phyloP scores from a whole-genome alignment of 163 green algal species.

The Chlorella variabilis region DNA sequence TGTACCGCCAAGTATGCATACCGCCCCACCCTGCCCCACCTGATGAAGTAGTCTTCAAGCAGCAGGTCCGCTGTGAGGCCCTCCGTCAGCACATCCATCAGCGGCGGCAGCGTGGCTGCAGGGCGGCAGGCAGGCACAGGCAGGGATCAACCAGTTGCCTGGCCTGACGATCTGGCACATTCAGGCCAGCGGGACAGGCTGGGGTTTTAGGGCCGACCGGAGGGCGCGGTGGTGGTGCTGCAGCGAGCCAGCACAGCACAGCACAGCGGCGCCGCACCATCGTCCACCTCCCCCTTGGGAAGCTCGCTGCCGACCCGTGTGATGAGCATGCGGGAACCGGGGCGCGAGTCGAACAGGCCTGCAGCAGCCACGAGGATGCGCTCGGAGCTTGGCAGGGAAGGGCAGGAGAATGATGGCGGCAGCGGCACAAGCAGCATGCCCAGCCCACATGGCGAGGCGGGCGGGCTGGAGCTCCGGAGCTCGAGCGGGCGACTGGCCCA shows the following conservation, averaged over 20 bases:
- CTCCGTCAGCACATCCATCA: conserved; percentile 15
- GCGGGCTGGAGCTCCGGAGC: no score
- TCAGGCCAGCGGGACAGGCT: background rate
- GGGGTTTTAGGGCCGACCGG: no score
- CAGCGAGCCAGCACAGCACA: no score
- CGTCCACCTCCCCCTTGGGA: background rate
- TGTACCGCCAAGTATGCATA: background rate
- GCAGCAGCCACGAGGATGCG: background rate
- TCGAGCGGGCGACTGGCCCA: no score
- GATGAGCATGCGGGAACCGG: background rate
- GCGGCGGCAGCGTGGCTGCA: conserved; percentile 9
- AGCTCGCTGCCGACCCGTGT: conserved; percentile 9
- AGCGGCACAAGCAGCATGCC: no score
- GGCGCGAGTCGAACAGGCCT: background rate
- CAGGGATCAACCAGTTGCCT: background rate
- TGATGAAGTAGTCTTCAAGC: conserved; percentile 23
- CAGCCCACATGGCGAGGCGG: no score
- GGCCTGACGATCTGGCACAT: background rate
- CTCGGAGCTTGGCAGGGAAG: no score
- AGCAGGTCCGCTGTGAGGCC: background rate
- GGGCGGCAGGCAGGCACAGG: background rate
- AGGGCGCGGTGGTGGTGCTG: no score
- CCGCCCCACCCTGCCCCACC: background rate
- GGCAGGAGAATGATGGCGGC: no score
- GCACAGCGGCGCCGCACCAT: no score